Evolutionary conservation across 139 green algal genomes (phyloP).

Genomic region (Tetradesmus lagerheimii): DNA sequence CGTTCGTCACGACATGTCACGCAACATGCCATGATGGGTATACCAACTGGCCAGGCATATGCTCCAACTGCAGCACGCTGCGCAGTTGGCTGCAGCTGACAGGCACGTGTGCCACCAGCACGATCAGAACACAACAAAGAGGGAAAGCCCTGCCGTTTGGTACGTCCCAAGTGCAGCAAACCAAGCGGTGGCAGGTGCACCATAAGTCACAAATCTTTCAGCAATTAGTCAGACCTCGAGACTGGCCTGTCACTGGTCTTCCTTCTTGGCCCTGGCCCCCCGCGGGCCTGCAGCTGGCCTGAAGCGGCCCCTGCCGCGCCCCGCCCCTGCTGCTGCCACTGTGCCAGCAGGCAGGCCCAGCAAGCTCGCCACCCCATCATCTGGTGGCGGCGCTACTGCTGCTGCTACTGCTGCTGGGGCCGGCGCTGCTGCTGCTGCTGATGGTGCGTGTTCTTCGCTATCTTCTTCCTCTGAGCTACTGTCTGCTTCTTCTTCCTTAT

Average conservation of each 20-base stretch:
- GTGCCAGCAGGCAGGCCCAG: constrained; percentile 27
- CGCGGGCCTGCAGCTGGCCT: constrained; percentile 1
- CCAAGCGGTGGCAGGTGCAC: too few species aligned
- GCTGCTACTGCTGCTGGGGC: constrained; percentile 26
- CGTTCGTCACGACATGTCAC: too few species aligned
- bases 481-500: constrained; percentile 12
- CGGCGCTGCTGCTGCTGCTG: neutral
- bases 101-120: too few species aligned
- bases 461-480: neutral
- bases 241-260: neutral
- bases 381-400: neutral
- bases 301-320: constrained; percentile 4
- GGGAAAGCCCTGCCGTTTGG: too few species aligned
- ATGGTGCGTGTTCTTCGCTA: neutral
- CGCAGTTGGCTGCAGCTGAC: too few species aligned
- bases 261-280: neutral
- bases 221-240: too few species aligned
- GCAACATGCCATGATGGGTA: too few species aligned
- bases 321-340: neutral
- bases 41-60: too few species aligned
- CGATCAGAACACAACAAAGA: too few species aligned
- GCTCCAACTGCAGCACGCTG: too few species aligned
- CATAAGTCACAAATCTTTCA: too few species aligned
- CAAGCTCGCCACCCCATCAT: neutral
- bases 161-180: too few species aligned